phyloP scores from a whole-genome alignment of 495 filamentous ascomycete species.

The Penicillium psychrofluorescens region DNA sequence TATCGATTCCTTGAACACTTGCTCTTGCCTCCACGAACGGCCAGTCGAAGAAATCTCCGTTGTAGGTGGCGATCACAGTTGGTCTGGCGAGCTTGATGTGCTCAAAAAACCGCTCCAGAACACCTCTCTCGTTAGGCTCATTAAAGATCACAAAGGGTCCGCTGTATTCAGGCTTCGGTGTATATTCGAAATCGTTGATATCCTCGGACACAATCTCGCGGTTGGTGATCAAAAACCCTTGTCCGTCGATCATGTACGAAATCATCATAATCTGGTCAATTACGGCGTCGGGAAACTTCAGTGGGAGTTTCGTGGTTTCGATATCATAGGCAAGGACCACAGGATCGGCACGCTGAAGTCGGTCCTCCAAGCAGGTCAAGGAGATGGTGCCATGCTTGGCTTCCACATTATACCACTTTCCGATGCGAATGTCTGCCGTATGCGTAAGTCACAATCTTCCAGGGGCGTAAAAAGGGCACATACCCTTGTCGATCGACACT shows the following conservation, averaged over 20 bases:
- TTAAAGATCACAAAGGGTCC: slow-evolving; percentile 97
- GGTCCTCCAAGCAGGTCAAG: slow-evolving; percentile 79
- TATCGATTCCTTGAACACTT: slow-evolving; percentile 92
- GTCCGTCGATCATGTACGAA: slow-evolving; percentile 99
- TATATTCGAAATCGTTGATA: slow-evolving; percentile 97
- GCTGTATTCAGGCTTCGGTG: slow-evolving; percentile 90
- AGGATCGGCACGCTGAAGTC: slow-evolving; percentile 81
- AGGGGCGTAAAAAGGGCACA: slow-evolving; percentile 9
- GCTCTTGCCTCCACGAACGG: slow-evolving; percentile 93
- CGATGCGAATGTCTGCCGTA: slow-evolving; percentile 75
- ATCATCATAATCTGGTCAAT: slow-evolving; percentile 99
- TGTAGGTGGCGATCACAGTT: slow-evolving; percentile 97
- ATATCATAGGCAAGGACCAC: slow-evolving; percentile 98
- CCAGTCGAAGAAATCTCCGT: slow-evolving; percentile 99
- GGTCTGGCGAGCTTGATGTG: slow-evolving; percentile 93
- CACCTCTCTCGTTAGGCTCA: slow-evolving; percentile 82
- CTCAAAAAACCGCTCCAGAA: slow-evolving; percentile 88
- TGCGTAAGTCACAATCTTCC: slow-evolving; percentile 6
- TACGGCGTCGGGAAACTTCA: slow-evolving; percentile 96
- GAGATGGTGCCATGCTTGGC: slow-evolving; percentile 83
- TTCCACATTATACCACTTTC: slow-evolving; percentile 95
- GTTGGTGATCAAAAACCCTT: slow-evolving; percentile 97
- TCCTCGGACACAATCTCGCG: slow-evolving; percentile 97
- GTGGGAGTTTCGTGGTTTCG: slow-evolving; percentile 89
- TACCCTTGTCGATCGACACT: slow-evolving; percentile 93